Evolutionary conservation across 2,329 filamentous ascomycete species (phyloP).

Genomic region (Bipolaris sorokiniana): DNA sequence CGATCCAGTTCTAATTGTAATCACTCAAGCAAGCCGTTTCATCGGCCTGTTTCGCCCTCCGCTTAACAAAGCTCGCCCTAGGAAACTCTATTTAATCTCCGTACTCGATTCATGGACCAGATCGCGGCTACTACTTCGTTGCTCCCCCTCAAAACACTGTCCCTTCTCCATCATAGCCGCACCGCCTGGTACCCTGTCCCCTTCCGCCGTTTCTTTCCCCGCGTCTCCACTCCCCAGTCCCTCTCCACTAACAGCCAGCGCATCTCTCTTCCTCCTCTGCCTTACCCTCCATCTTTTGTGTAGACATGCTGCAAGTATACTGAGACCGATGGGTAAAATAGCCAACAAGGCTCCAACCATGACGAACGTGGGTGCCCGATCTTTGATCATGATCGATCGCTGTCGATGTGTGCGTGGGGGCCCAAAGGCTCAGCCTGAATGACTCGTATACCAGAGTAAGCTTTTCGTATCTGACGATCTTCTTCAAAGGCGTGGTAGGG

Average conservation of each 20-base stretch:
- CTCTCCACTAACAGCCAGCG: neutral
- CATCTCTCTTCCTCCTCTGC: neutral
- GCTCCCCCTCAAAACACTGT: neutral
- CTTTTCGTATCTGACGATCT: neutral
- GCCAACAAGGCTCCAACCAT: neutral
- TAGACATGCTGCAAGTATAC: constrained; percentile 1
- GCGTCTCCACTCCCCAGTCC: neutral
- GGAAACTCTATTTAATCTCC: too few relatives aligned
- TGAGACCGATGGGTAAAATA: neutral
- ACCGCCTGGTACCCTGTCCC: neutral
- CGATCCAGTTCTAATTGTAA: too few relatives aligned
- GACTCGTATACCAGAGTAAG: neutral
- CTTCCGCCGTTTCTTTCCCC: neutral
- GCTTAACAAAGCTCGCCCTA: too few relatives aligned
- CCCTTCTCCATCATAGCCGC: neutral
- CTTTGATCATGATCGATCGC: constrained; percentile 1
- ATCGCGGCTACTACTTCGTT: neutral
- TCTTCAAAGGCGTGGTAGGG: neutral
- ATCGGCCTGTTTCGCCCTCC: neutral
- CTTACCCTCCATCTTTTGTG: neutral
- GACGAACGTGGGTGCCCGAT: neutral
- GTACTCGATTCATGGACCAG: neutral
- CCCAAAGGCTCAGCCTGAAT: neutral
- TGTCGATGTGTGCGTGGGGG: neutral
- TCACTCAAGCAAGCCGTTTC: neutral